Base-by-base conservation (phyloP, 2,329 filamentous ascomycete genomes). In the Cladosporium oxysporum region DNA sequence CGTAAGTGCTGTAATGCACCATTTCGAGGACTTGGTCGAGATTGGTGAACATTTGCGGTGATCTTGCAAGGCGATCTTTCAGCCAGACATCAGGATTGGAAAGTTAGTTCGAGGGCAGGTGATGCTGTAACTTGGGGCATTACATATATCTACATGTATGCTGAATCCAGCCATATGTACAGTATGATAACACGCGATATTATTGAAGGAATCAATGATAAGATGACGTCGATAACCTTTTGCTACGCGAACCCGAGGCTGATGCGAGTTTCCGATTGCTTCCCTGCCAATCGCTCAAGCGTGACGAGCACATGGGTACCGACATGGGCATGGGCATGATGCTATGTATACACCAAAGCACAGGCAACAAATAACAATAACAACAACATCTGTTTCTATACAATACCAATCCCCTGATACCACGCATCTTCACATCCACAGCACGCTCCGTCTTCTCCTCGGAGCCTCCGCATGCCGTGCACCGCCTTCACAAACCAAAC, bases 401-500 rank as follows among this genome's bases (percentile, higher is more conserved):
- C n/a, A n/a, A n/a, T n/a, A 28, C 41, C 41, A 44, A 18, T 53
- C 1, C 18, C 18, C 50, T 33, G 8, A 11, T 28, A 55, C 52
- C 28, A 31, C 52, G n/a, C 52, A 55, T 55, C 49, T 29, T 55
- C 52, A 31, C 29, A 55, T 53, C 29, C 50, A 53, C 35, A 37
- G 35, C 49, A 28, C 23, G 14, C 50, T 49, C 16, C 23, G n/a
- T 31, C 28, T 31, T 31, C 28, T 21, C 33, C 52, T 21, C 52
- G 52, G 52, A 21, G 18, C 10, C 52, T 33, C 29, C 28, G n/a
- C 21, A 26, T n/a, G 11, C 55, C 49, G 49, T 52, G 55, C 50
- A 50, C n/a, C 33, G 49, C 29, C 60, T 62, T 62, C 60, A 62
- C 59, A 62, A 62, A 62, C 59, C n/a, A 16, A 53, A 62, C 59